Percentiles rank a stretch among this genome's conserved stretches.
Conservation (phyloP, 352 stramenopile genomes). For the Bremia lactucae region DNA sequence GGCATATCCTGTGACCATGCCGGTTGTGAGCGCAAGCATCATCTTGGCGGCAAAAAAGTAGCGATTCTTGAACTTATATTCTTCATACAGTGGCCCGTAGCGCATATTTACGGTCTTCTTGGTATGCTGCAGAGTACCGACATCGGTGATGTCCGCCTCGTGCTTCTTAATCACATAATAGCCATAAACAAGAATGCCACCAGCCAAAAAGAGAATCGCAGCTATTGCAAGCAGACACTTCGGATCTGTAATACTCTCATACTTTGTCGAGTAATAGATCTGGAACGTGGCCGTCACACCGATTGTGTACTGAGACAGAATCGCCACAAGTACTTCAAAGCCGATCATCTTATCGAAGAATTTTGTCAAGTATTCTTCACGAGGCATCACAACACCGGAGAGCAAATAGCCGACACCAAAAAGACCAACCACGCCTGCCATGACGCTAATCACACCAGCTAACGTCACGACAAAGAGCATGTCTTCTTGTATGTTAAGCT, state of each 20-base stretch:
- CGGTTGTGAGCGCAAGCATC: constrained; percentile 53
- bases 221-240: constrained; percentile 57
- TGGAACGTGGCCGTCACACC: constrained; percentile 77
- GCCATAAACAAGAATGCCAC: constrained; percentile 72
- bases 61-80: constrained; percentile 83
- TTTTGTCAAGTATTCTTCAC: constrained; percentile 56
- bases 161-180: constrained; percentile 62
- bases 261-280: constrained; percentile 66
- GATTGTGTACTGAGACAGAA: constrained; percentile 80
- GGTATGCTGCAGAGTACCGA: constrained; percentile 63
- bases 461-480: constrained; percentile 79
- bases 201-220: constrained; percentile 50
- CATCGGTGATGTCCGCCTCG: constrained; percentile 62
- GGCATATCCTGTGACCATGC: constrained; percentile 49
- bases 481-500: constrained; percentile 57
- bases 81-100: constrained; percentile 75
- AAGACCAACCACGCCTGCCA: constrained; percentile 47
- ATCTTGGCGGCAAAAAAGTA: constrained; percentile 81
- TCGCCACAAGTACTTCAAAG: constrained; percentile 54
- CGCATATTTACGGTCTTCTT: constrained; percentile 78
- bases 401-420: constrained; percentile 53
- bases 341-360: constrained; percentile 84
- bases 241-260: constrained; percentile 36
- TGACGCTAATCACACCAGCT: constrained; percentile 63
- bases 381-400: constrained; percentile 51